Percentiles rank a stretch among this genome's conserved stretches.
phyloP scores from a whole-genome alignment of 148 eudicot genomes.

The Vaccinium darrowii region DNA sequence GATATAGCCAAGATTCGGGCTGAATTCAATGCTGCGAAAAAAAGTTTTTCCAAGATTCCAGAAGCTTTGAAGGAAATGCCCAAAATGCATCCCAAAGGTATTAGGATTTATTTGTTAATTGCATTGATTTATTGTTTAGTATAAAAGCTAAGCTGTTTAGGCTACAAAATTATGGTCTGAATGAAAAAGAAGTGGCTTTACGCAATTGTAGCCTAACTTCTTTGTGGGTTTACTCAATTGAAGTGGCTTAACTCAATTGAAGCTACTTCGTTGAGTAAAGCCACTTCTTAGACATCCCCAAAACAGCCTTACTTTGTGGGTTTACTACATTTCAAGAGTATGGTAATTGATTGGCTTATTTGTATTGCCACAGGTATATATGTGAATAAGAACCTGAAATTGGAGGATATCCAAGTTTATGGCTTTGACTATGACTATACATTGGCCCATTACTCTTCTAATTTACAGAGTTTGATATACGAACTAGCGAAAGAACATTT shows the following conservation, averaged over 20 bases:
- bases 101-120: conserved; percentile 1
- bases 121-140: background rate
- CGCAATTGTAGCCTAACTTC: background rate
- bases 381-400: conserved; percentile 84
- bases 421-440: conserved; percentile 99
- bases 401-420: conserved; percentile 86
- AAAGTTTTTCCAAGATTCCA: conserved; percentile 60
- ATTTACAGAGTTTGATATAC: conserved; percentile 79
- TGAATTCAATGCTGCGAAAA: conserved; percentile 61
- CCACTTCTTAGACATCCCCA: background rate
- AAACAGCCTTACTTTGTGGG: background rate
- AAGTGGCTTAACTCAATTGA: background rate
- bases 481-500: conserved; percentile 94
- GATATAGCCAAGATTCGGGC: conserved; percentile 58
- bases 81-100: conserved; percentile 82
- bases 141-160: too few species aligned
- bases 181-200: too few species aligned
- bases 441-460: conserved; percentile 84
- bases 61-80: conserved; percentile 73
- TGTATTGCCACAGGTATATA: conserved; percentile 64
- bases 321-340: background rate
- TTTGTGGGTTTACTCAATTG: background rate
- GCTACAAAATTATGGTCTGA: too few species aligned
- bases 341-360: conserved; percentile 5
- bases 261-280: background rate